These are phyloP conservation scores for Chondrus crispus DNA, from an alignment of 23 red algal genomes.

Conservation along the genomic window DNA sequence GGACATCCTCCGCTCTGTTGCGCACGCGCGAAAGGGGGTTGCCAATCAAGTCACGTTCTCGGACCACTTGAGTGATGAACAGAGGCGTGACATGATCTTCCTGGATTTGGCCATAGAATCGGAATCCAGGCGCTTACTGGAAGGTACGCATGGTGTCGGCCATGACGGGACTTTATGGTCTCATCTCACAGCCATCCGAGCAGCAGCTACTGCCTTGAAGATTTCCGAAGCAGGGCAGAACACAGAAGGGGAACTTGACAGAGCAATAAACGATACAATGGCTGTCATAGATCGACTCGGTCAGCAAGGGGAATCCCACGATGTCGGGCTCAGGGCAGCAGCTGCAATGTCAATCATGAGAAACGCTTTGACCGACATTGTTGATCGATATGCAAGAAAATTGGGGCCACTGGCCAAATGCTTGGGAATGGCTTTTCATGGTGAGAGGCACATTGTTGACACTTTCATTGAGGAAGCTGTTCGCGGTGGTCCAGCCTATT, in stretches of 20 bases:
- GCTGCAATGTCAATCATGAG: conserved; percentile 65
- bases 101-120: conserved; percentile 83
- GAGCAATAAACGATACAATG: conserved; percentile 55
- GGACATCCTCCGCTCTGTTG: conserved; percentile 56
- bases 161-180: conserved; percentile 73
- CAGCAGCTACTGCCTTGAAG: conserved; percentile 41
- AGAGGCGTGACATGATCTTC: conserved; percentile 75
- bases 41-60: conserved; percentile 48
- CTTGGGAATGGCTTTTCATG: conserved; percentile 69
- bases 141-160: conserved; percentile 35
- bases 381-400: conserved; percentile 63
- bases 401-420: conserved; percentile 48
- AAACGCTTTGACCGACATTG: conserved; percentile 62
- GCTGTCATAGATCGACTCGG: conserved; percentile 55
- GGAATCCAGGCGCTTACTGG: conserved; percentile 58
- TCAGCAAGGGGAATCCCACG: conserved; percentile 73
- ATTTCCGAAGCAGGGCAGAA: conserved; percentile 44
- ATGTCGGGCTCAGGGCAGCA: conserved; percentile 80
- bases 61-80: conserved; percentile 38
- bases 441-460: conserved; percentile 42
- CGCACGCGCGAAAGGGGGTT: conserved; percentile 42
- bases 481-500: conserved; percentile 73
- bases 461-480: conserved; percentile 87
- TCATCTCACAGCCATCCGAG: conserved; percentile 49
- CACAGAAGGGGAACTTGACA: conserved; percentile 54